Conservation (phyloP, 1,284 basidiomycete genomes). For the Chondrostereum purpureum region DNA sequence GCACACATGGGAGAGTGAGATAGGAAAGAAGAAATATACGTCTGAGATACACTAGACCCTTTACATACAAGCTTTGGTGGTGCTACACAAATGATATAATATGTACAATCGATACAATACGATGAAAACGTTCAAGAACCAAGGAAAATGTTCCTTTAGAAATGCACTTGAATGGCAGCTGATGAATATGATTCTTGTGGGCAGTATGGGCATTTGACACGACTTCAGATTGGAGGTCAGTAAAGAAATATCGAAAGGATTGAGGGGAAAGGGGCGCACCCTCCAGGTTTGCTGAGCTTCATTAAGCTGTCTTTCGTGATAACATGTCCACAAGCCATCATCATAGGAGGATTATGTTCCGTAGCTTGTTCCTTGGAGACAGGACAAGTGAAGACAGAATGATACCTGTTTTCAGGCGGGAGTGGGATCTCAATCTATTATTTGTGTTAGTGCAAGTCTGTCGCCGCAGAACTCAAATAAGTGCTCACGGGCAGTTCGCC, state of each 20-base stretch:
- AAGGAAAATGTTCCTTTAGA: slow-evolving; percentile 44
- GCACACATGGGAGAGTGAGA: slow-evolving; percentile 81
- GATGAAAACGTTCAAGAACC: no score
- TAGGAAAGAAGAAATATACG: slow-evolving; percentile 36
- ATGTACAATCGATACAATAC: no score
- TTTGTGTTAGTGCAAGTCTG: neutral
- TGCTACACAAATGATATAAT: no score
- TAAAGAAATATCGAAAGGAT: slow-evolving; percentile 6
- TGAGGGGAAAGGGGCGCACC: slow-evolving; percentile 51
- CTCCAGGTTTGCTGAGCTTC: slow-evolving; percentile 79
- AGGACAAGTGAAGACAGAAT: slow-evolving; percentile 96
- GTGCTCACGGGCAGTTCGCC: slow-evolving; percentile 84
- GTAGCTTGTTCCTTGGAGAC: slow-evolving; percentile 97
- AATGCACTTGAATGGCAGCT: slow-evolving; percentile 64
- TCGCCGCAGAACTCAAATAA: neutral
- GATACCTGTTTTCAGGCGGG: slow-evolving; percentile 81
- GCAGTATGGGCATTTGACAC: slow-evolving; percentile 87
- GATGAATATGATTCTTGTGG: slow-evolving; percentile 64
- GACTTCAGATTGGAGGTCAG: slow-evolving; percentile 34
- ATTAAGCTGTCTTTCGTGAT: slow-evolving; percentile 84
- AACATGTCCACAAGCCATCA: slow-evolving; percentile 94
- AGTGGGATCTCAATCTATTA: slow-evolving; percentile 89
- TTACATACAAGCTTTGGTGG: no score
- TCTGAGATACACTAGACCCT: neutral
- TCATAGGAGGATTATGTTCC: slow-evolving; percentile 93